Base-by-base conservation (phyloP, 768 basidiomycete genomes). In the Boletales sp. region DNA sequence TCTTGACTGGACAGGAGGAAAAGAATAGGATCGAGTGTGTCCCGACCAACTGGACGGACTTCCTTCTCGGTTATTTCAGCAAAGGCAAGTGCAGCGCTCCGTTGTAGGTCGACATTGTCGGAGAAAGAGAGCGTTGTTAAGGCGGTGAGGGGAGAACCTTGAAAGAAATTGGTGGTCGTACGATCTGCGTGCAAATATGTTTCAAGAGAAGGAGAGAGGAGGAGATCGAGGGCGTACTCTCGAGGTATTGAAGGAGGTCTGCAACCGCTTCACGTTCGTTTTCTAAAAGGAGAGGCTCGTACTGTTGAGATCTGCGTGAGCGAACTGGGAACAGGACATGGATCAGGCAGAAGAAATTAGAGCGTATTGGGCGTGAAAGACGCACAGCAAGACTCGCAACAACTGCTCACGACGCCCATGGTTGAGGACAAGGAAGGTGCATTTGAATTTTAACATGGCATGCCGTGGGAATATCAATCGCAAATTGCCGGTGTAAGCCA, bases 31-130 rank as follows among this genome's bases (percentile, higher is more conserved):
- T 99, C 97, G 60, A 99, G 81, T 17, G 97, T 99, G 67, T 98
- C 97, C 54, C 97, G 80, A 13, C 90, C 93, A 18, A 99, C 97
- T 40, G 90, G 92, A 39, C 94, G 83, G 45, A 98, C 95, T 72
- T 99, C 97, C 74, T 98, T 98, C 76, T 99, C 97, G 19, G 97
- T 99, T 52, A 99, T 99, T 71, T 99, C 97, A 34, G 97, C 97
- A 64, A 98, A 99, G 0, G 97, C 97, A 39, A 99, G 81, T 5
- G 97, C 97, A 2, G 97, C 97, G 56, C 92, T 95, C 43, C 97
- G 84, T 74, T 99, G 97, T 17, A 99, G 79, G 74, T 98, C 97
- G 58, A 99, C 95, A 72, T 99, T 99, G 74, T 98, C 97, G 18
- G 90, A 94, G 75, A 97, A 99, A 19, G 94, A 95, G 54, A 99